phyloP scores from a whole-genome alignment of 176 grass and related monocot genomes.

The Rhynchospora pubera region DNA sequence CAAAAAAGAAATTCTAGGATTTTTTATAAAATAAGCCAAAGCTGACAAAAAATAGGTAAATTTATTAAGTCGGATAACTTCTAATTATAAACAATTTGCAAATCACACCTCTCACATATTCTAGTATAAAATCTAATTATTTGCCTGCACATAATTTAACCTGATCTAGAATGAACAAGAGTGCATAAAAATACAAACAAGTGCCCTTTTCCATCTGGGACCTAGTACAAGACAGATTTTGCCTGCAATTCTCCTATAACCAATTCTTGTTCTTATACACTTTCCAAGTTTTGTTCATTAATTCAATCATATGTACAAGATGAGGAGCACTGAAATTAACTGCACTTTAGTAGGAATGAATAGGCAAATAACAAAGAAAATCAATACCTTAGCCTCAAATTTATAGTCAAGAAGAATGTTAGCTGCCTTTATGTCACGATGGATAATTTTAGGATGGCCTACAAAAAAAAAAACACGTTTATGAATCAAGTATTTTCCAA shows the following conservation, averaged over 20 bases:
- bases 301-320: not conserved
- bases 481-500: not conserved
- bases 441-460: conserved; percentile 92
- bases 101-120: not conserved
- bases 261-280: not conserved
- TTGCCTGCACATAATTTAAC: not conserved
- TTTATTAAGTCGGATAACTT: not conserved
- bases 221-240: not conserved
- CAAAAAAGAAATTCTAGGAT: too few relatives aligned
- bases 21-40: too few relatives aligned
- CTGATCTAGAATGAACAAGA: not conserved
- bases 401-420: conserved; percentile 94
- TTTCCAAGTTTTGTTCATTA: not conserved
- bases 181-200: not conserved
- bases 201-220: not conserved
- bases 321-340: not conserved
- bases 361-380: conserved; percentile 18
- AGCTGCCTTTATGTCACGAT: conserved; percentile 83
- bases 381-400: conserved; percentile 72
- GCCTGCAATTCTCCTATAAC: not conserved
- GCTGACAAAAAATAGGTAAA: too few relatives aligned
- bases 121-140: not conserved
- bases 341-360: not conserved
- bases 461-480: conserved; percentile 19
- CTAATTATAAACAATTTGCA: not conserved